Evolutionary conservation across 306 rosid genomes (phyloP).

Genomic region (Trichosanthes cucumerina): DNA sequence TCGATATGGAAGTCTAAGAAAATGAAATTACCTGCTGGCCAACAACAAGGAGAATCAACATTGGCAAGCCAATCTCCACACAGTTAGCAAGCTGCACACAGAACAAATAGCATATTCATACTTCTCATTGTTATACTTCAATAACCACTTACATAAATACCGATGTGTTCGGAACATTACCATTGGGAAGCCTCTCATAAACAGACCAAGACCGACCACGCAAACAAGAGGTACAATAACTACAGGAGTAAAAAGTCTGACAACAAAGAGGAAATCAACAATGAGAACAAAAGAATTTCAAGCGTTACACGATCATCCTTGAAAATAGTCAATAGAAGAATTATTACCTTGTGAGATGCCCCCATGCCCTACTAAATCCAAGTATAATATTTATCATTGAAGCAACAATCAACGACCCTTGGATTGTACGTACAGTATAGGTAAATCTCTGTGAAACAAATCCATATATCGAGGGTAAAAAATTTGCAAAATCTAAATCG

Average conservation of each 20-base stretch:
- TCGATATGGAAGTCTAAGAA: neutral
- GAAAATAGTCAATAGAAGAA: neutral
- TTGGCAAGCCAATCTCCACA: slow-evolving; percentile 77
- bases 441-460: slow-evolving; percentile 58
- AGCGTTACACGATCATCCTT: neutral
- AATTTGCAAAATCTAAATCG: neutral
- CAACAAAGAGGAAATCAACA: neutral
- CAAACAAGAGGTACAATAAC: slow-evolving; percentile 60
- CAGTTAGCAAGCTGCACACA: slow-evolving; percentile 68
- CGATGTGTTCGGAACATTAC: slow-evolving; percentile 25
- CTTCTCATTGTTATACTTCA: neutral
- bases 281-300: neutral
- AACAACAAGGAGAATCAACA: slow-evolving; percentile 67
- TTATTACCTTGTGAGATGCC: slow-evolving; percentile 48
- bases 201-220: slow-evolving; percentile 77
- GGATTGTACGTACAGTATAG: slow-evolving; percentile 66
- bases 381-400: slow-evolving; percentile 68
- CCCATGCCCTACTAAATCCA: slow-evolving; percentile 71
- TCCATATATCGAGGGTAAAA: neutral
- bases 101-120: slow-evolving; percentile 19
- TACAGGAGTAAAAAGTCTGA: slow-evolving; percentile 73
- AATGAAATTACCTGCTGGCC: slow-evolving; percentile 54
- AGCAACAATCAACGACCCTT: slow-evolving; percentile 76
- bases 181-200: slow-evolving; percentile 71
- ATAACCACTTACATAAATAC: neutral